Base-by-base conservation (phyloP, 2,329 filamentous ascomycete species). In the Phaeomoniella chlamydospora region DNA sequence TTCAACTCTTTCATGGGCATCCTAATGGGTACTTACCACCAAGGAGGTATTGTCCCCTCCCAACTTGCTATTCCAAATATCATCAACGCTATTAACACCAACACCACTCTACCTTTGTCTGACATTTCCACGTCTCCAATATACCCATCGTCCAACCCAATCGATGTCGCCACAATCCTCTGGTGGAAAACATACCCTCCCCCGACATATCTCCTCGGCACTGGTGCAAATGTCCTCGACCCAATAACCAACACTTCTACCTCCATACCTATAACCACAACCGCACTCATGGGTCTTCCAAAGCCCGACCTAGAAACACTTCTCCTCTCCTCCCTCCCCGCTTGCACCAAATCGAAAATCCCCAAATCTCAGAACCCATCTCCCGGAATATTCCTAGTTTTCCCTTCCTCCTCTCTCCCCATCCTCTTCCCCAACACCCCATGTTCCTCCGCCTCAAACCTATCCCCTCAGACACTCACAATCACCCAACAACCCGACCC, bases 101-200 rank as follows among this genome's bases (percentile, higher is more conserved):
- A 43, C 30, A 6, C 11, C 6, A n/a, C 12, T 14, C 34, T 4
- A 15, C 34, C 18, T 14, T 16, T 39, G 14, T 45, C 49, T 6
- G n/a, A n/a, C n/a, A n/a, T n/a, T n/a, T n/a, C n/a, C n/a, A n/a
- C n/a, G n/a, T n/a, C n/a, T n/a, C n/a, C n/a, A n/a, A n/a, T n/a
- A n/a, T n/a, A n/a, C n/a, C n/a, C n/a, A n/a, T n/a, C n/a, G n/a
- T n/a, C n/a, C n/a, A n/a, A n/a, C n/a, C n/a, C n/a, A n/a, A n/a
- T n/a, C n/a, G n/a, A n/a, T n/a, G n/a, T n/a, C n/a, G 42, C 37
- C 0, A 33, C 40, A n/a, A 60, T 66, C 12, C 55, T 68, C 38
- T 70, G 65, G 65, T 70, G 67, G 67, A 68, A 69, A 42, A 68
- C 67, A 3, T 70, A 70, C 43, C 62, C 63, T 5, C 66, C 67